Conservation (phyloP, 768 basidiomycete species). For the Royoungia palumana region DNA sequence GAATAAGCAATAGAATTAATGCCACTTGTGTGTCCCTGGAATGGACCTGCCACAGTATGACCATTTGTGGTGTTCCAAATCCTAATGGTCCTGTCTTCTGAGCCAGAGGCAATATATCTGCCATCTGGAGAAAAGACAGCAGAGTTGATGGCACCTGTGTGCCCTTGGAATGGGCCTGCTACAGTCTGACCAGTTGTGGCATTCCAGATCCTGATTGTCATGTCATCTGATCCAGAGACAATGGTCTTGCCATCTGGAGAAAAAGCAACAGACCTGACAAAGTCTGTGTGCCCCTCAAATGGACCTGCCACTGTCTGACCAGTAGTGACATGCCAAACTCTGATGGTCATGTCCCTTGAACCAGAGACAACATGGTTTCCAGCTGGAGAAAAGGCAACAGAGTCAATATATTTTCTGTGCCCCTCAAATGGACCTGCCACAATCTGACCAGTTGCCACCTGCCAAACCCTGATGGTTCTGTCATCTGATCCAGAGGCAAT, state of each 20-base stretch:
- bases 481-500: too few species aligned
- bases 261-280: too few species aligned
- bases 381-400: not conserved
- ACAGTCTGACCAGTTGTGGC: not conserved
- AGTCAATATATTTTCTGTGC: not conserved
- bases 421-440: not conserved
- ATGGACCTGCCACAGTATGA: too few species aligned
- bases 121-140: constrained; percentile 54
- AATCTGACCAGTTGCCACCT: not conserved
- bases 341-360: not conserved
- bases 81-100: too few species aligned
- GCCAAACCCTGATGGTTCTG: too few species aligned
- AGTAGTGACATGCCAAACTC: not conserved
- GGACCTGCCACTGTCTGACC: not conserved
- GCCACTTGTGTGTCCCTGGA: too few species aligned
- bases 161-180: not conserved
- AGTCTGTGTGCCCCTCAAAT: too few species aligned
- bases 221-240: too few species aligned
- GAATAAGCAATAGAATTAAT: too few species aligned
- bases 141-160: constrained; percentile 10
- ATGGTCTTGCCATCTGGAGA: too few species aligned
- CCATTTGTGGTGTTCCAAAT: too few species aligned
- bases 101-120: too few species aligned
- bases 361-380: not conserved
- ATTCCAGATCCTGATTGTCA: not conserved